phyloP scores from a whole-genome alignment of 345 rosid species.

The Gynandropsis gynandra region DNA sequence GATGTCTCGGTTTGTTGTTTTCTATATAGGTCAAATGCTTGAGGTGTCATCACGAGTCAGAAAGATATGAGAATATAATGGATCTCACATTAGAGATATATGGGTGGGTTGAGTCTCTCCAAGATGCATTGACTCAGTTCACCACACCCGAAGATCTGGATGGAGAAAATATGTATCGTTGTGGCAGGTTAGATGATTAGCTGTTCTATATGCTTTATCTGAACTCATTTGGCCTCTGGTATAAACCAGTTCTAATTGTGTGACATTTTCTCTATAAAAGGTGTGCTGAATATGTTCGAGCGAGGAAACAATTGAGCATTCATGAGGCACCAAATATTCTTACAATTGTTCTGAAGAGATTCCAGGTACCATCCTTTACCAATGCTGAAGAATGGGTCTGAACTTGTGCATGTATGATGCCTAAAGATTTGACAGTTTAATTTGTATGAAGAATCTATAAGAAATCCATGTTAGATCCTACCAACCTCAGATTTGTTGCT shows the following conservation, averaged over 20 bases:
- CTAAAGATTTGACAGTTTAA: conserved; percentile 4
- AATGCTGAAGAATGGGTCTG: too few species aligned
- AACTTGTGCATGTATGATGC: background rate
- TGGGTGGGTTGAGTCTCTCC: conserved; percentile 76
- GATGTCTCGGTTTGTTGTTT: conserved; percentile 1
- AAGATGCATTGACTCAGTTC: conserved; percentile 78
- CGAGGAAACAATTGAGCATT: conserved; percentile 69
- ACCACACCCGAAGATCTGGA: conserved; percentile 76
- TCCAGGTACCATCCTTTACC: conserved; percentile 43
- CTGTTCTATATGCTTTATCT: background rate
- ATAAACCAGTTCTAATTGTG: background rate
- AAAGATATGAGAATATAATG: conserved; percentile 76
- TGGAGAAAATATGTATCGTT: conserved; percentile 87
- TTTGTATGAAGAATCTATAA: background rate
- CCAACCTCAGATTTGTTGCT: too few species aligned
- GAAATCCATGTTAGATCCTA: too few species aligned
- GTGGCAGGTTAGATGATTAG: conserved; percentile 53
- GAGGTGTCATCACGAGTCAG: conserved; percentile 71
- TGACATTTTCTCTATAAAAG: conserved; percentile 27
- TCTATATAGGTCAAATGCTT: conserved; percentile 56
- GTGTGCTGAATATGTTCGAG: conserved; percentile 69
- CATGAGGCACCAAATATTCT: conserved; percentile 84
- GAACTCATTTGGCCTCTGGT: background rate
- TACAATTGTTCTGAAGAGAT: conserved; percentile 84
- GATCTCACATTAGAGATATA: conserved; percentile 80